phyloP scores from a whole-genome alignment of 2,329 filamentous ascomycete species.

The Xylogone sp. region DNA sequence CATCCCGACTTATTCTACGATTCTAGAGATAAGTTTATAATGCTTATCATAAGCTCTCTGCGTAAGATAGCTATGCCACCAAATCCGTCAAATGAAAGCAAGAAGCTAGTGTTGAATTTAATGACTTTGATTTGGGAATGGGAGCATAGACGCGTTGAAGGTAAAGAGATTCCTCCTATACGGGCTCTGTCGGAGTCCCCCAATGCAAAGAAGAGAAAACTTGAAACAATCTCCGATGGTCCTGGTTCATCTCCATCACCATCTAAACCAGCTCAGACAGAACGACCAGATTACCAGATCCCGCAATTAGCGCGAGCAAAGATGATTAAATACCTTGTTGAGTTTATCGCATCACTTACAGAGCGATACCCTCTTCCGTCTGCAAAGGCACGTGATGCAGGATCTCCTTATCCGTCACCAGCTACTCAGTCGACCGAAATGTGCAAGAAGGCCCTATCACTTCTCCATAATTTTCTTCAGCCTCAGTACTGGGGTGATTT shows the following conservation, averaged over 20 bases:
- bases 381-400: conserved; percentile 57
- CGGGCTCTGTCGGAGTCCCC: conserved; percentile 63
- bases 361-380: conserved; percentile 80
- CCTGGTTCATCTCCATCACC: conserved; percentile 51
- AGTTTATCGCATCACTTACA: conserved; percentile 86
- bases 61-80: conserved; percentile 82
- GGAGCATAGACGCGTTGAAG: conserved; percentile 79
- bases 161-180: conserved; percentile 38
- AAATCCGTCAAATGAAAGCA: conserved; percentile 84
- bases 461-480: conserved; percentile 81
- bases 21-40: conserved; percentile 84
- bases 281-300: conserved; percentile 64
- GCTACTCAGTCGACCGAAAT: conserved; percentile 64
- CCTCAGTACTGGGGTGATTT: conserved; percentile 88
- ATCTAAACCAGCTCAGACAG: conserved; percentile 43
- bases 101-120: conserved; percentile 85
- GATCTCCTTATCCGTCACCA: conserved; percentile 41
- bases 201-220: conserved; percentile 68
- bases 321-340: conserved; percentile 91
- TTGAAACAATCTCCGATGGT: conserved; percentile 53
- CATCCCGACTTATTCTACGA: conserved; percentile 95
- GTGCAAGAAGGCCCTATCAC: conserved; percentile 76
- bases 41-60: conserved; percentile 83
- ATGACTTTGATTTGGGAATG: conserved; percentile 89
- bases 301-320: conserved; percentile 65